These are phyloP conservation scores for Erodium trifolium DNA, from an alignment of 441 rosid species.

Conservation along the genomic window DNA sequence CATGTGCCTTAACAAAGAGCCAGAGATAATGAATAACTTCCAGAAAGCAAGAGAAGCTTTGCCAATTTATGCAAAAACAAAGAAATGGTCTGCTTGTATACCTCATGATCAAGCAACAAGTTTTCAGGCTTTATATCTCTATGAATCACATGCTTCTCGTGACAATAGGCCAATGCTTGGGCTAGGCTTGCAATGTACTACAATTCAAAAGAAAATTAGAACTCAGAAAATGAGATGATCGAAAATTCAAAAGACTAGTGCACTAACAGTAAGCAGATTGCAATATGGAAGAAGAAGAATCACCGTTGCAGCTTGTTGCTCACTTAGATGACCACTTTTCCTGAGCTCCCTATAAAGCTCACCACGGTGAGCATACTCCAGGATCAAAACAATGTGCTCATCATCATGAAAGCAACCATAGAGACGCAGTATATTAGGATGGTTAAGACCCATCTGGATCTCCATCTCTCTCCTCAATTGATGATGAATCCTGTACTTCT, in stretches of 20 bases:
- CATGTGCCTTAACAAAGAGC: background rate
- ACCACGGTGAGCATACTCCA: slow-evolving; percentile 84
- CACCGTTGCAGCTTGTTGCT: slow-evolving; percentile 75
- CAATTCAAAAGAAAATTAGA: slow-evolving; percentile 13
- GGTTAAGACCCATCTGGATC: slow-evolving; percentile 62
- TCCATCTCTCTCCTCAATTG: slow-evolving; percentile 86
- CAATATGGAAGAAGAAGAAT: background rate
- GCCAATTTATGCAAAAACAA: background rate
- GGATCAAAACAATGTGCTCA: slow-evolving; percentile 68
- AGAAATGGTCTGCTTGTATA: slow-evolving; percentile 18
- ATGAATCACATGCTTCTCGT: slow-evolving; percentile 46
- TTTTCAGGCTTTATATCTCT: slow-evolving; percentile 61
- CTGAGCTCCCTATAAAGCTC: slow-evolving; percentile 69
- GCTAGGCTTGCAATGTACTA: slow-evolving; percentile 88
- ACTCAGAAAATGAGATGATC: background rate
- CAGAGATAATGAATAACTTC: background rate
- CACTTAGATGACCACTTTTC: slow-evolving; percentile 49
- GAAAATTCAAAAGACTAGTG: background rate
- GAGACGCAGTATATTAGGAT: slow-evolving; percentile 68
- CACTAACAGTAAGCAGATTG: background rate
- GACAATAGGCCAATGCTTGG: slow-evolving; percentile 80
- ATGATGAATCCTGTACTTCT: slow-evolving; percentile 68
- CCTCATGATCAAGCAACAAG: slow-evolving; percentile 90
- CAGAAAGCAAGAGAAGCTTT: background rate
- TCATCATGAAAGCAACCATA: slow-evolving; percentile 79